Evolutionary conservation across 148 eudicot genomes (phyloP), one percentile per base, ranked within the genome.

Genomic region (Nyssa sinensis): DNA sequence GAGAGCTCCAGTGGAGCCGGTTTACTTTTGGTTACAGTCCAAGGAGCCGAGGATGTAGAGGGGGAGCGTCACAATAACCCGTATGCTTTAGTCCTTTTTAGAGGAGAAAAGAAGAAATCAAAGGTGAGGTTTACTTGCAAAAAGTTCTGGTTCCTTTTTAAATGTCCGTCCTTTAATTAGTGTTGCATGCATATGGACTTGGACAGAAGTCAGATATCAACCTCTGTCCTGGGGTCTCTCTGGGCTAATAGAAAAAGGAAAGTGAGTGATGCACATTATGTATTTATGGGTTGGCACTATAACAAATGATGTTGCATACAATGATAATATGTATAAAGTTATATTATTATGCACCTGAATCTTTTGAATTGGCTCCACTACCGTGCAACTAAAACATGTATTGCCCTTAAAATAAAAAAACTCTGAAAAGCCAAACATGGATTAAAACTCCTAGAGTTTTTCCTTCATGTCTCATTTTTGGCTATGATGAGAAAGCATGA

Each of bases 11-110:
- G 75, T 33, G 98, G 88, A 70, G 89, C 92, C 10, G 98, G 98
- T 74, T 81, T 84, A 19, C 96, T 94, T 78, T 73, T 83, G 72
- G 89, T 94, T 35, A 83, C 82, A 1, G 73, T 92, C 53, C 80
- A 88, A 67, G 90, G 89, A 73, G 98, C 98, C 5, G 85, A 83
- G 64, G 96, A 90, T 66, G 82, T 92, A 0, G 98, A 94, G 81
- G 97, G 92, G 10, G 81, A 80, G 69, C 80, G 74, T 69, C 92
- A 87, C 71, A 90, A 80, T 71, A 94, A 94, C 70, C 94, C 98
- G 0, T 94, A 90, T 75, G 90, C 81, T 33, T 67, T 80, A 59
- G 67, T 94, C 2, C 44, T 90, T 29, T 92, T 94, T 65, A 80
- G 82, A 84, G 97, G 97, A 24, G 98, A 90, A 77, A 83, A 32